Percentiles rank a stretch among this genome's conserved stretches.
These are phyloP conservation scores for Kwoniella sp. DNA, from an alignment of 768 basidiomycete genomes.

Conservation along the genomic window DNA sequence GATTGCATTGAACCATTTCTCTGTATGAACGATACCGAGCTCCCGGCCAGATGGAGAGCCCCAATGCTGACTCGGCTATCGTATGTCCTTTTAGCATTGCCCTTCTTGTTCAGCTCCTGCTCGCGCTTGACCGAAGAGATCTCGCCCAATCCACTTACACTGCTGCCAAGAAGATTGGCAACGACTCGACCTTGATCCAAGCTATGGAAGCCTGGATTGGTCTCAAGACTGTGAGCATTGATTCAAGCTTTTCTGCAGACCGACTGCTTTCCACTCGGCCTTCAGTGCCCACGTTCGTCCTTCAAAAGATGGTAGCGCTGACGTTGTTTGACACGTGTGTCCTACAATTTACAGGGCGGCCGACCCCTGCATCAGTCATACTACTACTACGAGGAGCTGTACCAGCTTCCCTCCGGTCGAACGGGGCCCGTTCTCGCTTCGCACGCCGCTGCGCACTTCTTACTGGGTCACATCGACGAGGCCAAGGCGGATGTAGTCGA, in stretches of 20 bases:
- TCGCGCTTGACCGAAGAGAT: constrained; percentile 85
- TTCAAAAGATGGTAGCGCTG: no score
- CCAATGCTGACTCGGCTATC: constrained; percentile 11
- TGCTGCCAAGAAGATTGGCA: constrained; percentile 78
- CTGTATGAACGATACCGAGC: no score
- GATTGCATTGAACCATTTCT: no score
- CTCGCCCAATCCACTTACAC: constrained; percentile 84
- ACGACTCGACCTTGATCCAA: constrained; percentile 86
- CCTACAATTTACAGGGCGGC: constrained; percentile 37
- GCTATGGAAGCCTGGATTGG: constrained; percentile 75
- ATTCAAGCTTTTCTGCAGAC: not conserved
- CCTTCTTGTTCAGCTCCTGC: constrained; percentile 78
- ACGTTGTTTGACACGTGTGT: not conserved
- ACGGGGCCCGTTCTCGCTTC: constrained; percentile 53
- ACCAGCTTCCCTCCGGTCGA: constrained; percentile 53
- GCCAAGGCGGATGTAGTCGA: constrained; percentile 55
- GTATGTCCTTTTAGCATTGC: constrained; percentile 75
- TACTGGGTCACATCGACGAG: constrained; percentile 55
- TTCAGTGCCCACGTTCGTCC: no score
- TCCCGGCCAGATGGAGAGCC: constrained; percentile 2
- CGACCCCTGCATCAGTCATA: constrained; percentile 56
- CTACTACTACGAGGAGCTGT: constrained; percentile 57
- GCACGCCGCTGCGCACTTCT: constrained; percentile 55
- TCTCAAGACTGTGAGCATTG: constrained; percentile 49
- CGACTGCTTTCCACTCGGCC: not conserved